These are phyloP conservation scores for Herpetospermum pedunculosum DNA, from an alignment of 306 rosid genomes.

Conservation along the genomic window DNA sequence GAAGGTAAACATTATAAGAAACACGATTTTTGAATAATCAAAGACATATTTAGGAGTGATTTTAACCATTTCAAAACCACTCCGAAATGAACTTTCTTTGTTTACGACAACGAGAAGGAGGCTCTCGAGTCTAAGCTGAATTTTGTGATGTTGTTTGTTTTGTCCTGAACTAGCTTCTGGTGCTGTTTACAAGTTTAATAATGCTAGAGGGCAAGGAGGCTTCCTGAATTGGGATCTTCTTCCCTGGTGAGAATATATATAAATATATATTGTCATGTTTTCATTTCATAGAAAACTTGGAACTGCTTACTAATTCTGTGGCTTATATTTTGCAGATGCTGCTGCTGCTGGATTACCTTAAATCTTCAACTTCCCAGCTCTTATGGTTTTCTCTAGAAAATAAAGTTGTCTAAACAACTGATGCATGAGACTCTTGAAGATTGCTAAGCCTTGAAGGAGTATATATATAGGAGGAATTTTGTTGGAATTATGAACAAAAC, in stretches of 20 bases:
- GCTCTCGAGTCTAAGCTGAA: not conserved
- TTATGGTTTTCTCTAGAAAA: not conserved
- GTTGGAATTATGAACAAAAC: not conserved
- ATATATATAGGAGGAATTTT: not conserved
- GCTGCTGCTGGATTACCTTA: slow-evolving; percentile 2
- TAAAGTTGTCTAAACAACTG: not conserved
- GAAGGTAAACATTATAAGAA: slow-evolving; percentile 12
- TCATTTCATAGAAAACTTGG: not conserved
- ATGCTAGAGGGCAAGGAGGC: slow-evolving; percentile 16
- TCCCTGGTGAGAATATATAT: slow-evolving; percentile 15
- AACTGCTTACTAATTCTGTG: not conserved
- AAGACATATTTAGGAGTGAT: too few species aligned
- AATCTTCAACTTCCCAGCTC: not conserved
- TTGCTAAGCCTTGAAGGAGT: not conserved
- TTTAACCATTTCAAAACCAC: too few species aligned
- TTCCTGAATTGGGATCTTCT: slow-evolving; percentile 11
- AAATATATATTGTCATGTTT: not conserved
- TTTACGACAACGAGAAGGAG: not conserved
- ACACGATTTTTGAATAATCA: too few species aligned
- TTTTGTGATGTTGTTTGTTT: not conserved
- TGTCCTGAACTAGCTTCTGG: slow-evolving; percentile 10
- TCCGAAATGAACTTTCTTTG: not conserved
- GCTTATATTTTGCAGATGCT: not conserved
- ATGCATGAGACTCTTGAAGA: not conserved
- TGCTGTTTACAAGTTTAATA: slow-evolving; percentile 13